Conservation (phyloP, 139 green algal genomes). For the Chlamydomonas eustigma region DNA sequence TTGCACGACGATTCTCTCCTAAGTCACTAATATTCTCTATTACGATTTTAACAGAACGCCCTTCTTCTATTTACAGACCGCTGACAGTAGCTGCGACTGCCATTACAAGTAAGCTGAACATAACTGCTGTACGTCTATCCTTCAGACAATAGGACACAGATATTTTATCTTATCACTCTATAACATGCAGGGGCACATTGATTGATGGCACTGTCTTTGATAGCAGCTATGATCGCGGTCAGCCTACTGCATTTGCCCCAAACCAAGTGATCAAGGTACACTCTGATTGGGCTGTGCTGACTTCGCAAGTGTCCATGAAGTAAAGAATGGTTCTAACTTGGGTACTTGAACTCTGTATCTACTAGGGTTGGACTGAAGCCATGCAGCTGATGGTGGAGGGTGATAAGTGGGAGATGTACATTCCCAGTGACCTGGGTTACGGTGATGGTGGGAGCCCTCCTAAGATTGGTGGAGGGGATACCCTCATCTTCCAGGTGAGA, state of each 20-base stretch:
- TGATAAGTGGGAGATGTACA: constrained; percentile 35
- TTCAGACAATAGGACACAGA: no score
- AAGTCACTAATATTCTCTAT: no score
- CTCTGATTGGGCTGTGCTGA: background rate
- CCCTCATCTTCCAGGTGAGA: constrained; percentile 13
- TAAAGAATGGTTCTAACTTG: background rate
- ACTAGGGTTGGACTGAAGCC: constrained; percentile 26
- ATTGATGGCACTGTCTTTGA: constrained; percentile 37
- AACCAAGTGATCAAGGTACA: constrained; percentile 11
- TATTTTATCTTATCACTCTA: no score
- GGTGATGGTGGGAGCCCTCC: background rate
- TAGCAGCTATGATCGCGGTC: constrained; percentile 23
- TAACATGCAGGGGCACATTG: constrained; percentile 11
- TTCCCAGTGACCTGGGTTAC: constrained; percentile 18
- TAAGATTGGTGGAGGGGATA: constrained; percentile 2
- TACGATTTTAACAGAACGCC: no score
- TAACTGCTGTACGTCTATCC: no score
- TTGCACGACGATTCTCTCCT: no score
- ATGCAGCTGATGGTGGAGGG: constrained; percentile 41
- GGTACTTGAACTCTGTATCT: background rate
- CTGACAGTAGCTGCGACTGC: constrained; percentile 22
- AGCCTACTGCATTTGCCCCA: constrained; percentile 17
- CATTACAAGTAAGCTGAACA: constrained; percentile 20
- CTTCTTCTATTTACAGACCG: no score
- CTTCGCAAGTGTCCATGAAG: no score